A percentile compares a stretch with the other conserved stretches of the same genome.
Evolutionary conservation across 306 rosid genomes (phyloP).

Genomic region (Adenanthera pavonina): DNA sequence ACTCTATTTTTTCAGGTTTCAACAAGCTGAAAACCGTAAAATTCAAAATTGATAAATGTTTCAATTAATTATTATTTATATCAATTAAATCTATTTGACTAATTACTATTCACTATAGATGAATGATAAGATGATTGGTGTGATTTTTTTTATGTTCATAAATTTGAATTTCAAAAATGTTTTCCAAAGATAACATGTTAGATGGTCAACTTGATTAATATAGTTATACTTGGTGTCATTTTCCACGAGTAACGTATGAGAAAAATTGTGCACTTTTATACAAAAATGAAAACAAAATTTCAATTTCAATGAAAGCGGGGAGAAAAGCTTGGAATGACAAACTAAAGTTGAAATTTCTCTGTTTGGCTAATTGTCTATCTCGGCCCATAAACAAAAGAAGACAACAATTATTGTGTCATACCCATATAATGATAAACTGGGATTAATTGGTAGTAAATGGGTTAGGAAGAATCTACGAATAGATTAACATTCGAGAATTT

Average conservation of each 20-base stretch:
- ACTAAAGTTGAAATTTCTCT: constrained; percentile 12
- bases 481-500: not conserved
- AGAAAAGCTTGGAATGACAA: not conserved
- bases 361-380: constrained; percentile 15
- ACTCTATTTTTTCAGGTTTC: not conserved
- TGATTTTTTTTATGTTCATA: not conserved
- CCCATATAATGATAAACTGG: constrained; percentile 21
- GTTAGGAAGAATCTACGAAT: constrained; percentile 2
- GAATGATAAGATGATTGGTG: not conserved
- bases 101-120: constrained; percentile 18
- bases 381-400: constrained; percentile 24
- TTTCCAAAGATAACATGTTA: constrained; percentile 3
- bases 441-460: constrained; percentile 3
- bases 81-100: not conserved
- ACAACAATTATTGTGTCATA: constrained; percentile 28
- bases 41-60: not conserved
- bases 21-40: not conserved
- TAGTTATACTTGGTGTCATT: constrained; percentile 21
- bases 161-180: constrained; percentile 5
- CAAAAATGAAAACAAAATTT: too few species aligned
- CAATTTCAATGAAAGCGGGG: too few species aligned
- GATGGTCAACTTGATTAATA: constrained; percentile 37
- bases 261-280: not conserved
- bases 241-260: not conserved
- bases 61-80: constrained; percentile 19